These are phyloP conservation scores for Myxozyma monticola DNA, from an alignment of 805 yeast genomes.

Conservation along the genomic window DNA sequence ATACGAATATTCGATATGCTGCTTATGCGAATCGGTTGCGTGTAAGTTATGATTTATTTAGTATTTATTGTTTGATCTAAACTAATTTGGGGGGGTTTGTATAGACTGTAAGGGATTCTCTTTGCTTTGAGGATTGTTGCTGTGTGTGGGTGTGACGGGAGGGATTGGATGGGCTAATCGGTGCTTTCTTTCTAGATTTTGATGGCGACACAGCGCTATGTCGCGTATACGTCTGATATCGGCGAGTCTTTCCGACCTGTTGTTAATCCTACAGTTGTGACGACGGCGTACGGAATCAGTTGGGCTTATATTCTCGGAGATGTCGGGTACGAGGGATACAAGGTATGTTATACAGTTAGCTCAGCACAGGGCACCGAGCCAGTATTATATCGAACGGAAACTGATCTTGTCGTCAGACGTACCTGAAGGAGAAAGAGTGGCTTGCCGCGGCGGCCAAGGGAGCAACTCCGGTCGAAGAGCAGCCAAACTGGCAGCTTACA, in stretches of 20 bases:
- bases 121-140: neutral
- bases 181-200: conserved; percentile 47
- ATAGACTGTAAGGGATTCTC: conserved; percentile 7
- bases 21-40: conserved; percentile 77
- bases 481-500: conserved; percentile 62
- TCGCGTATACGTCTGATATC: conserved; percentile 82
- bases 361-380: conserved; percentile 63
- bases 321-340: conserved; percentile 73
- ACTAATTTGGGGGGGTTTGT: neutral
- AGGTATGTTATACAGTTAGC: conserved; percentile 48
- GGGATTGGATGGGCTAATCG: neutral
- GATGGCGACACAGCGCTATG: conserved; percentile 73
- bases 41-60: conserved; percentile 33
- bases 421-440: conserved; percentile 19
- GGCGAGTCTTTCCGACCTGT: conserved; percentile 86
- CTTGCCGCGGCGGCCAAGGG: conserved; percentile 53
- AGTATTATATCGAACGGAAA: too few relatives aligned
- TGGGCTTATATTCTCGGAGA: conserved; percentile 78
- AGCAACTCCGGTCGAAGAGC: conserved; percentile 54
- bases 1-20: conserved; percentile 64
- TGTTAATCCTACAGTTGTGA: conserved; percentile 67
- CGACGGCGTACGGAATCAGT: conserved; percentile 66
- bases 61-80: neutral
- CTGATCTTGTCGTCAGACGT: too few relatives aligned
- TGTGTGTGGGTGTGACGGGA: neutral